A percentile compares a stretch with the other conserved stretches of the same genome.
Conservation (phyloP, 75 land plant species). For the Picea sitchensis region DNA sequence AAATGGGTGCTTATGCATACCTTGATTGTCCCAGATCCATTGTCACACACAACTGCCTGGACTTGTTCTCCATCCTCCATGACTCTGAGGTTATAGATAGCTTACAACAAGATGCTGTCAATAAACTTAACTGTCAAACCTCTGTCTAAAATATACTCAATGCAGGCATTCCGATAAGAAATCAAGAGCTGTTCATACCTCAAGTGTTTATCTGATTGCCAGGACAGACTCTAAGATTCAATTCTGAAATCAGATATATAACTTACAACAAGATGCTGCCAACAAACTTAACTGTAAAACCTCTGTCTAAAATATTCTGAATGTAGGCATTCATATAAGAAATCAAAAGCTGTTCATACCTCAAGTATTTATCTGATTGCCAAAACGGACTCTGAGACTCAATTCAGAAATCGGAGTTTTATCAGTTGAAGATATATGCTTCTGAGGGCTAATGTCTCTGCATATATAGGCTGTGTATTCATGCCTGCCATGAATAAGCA, state of each 20-base stretch:
- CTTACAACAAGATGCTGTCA: background rate
- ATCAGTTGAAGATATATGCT: background rate
- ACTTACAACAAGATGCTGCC: background rate
- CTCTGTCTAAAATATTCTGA: background rate
- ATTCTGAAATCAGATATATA: background rate
- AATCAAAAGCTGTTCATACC: background rate
- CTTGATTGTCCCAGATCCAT: conserved; percentile 31
- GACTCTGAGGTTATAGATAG: background rate
- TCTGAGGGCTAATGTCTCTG: too few species aligned
- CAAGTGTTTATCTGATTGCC: background rate
- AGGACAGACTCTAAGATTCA: background rate
- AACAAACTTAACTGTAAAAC: background rate
- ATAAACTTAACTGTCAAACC: background rate
- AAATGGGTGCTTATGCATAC: background rate
- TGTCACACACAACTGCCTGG: conserved; percentile 24
- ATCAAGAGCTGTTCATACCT: background rate
- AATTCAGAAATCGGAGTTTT: background rate
- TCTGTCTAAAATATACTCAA: background rate
- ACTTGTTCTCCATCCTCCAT: conserved; percentile 27
- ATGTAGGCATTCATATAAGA: background rate
- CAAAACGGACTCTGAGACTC: background rate
- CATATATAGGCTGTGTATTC: too few species aligned
- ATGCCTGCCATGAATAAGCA: too few species aligned
- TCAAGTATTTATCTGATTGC: background rate
- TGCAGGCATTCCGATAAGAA: background rate